Evolutionary conservation across 768 basidiomycete species (phyloP).

Genomic region (Kwoniella europaea): DNA sequence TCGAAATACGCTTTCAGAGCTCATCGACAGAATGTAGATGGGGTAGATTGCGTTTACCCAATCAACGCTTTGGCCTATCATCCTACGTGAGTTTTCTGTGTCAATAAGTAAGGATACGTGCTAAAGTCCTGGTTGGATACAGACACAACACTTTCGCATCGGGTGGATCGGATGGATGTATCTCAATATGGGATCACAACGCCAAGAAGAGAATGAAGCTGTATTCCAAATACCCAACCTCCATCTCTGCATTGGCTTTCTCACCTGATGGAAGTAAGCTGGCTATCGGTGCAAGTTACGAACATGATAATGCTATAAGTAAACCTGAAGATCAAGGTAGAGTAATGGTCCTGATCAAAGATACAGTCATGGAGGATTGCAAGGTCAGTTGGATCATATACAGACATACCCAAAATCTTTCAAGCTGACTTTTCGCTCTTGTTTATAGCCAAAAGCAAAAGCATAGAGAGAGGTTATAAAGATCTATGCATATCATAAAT

Average conservation of each 20-base stretch:
- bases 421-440: not conserved
- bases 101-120: not conserved
- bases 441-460: constrained; percentile 42
- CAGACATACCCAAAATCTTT: no score
- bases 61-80: constrained; percentile 96
- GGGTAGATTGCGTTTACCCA: constrained; percentile 94
- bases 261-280: constrained; percentile 80
- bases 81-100: constrained; percentile 66
- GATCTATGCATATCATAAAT: constrained; percentile 19
- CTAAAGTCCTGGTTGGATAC: constrained; percentile 4
- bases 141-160: constrained; percentile 95
- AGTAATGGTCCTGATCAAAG: constrained; percentile 54
- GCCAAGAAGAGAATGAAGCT: constrained; percentile 94
- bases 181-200: constrained; percentile 96
- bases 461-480: constrained; percentile 27
- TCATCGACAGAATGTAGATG: constrained; percentile 85
- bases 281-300: constrained; percentile 84
- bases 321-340: constrained; percentile 65
- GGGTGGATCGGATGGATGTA: constrained; percentile 89
- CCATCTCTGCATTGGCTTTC: constrained; percentile 79
- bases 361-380: constrained; percentile 58
- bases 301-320: constrained; percentile 81
- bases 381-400: constrained; percentile 38
- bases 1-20: constrained; percentile 96
- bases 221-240: constrained; percentile 75